These are phyloP conservation scores for Crithidia mellificae DNA, from an alignment of 208 protist genomes.

Conservation along the genomic window DNA sequence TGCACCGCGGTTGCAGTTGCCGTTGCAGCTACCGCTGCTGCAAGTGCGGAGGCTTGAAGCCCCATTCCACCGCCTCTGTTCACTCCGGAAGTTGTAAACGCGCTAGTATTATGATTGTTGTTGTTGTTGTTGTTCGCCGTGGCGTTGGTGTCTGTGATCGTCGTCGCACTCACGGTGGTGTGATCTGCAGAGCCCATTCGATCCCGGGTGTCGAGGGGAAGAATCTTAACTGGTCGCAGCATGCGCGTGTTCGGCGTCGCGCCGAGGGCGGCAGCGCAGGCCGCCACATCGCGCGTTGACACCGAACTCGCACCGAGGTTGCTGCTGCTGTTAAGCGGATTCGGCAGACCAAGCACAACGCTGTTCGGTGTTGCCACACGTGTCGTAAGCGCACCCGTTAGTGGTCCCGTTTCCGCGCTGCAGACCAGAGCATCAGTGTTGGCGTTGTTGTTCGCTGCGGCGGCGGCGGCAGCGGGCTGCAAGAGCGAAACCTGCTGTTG, in stretches of 20 bases:
- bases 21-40: background rate
- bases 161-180: background rate
- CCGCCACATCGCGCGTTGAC: constrained; percentile 1
- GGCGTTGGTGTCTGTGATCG: background rate
- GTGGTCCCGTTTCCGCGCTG: too few species aligned
- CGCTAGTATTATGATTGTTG: too few species aligned
- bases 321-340: too few species aligned
- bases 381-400: too few species aligned
- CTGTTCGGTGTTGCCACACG: too few species aligned
- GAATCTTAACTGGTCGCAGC: constrained; percentile 7
- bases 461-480: too few species aligned
- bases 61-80: background rate
- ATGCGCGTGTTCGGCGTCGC: constrained; percentile 1
- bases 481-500: too few species aligned
- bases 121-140: background rate
- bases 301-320: background rate
- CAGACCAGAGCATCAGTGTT: too few species aligned
- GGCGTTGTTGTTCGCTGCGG: too few species aligned
- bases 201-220: background rate
- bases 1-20: background rate
- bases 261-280: background rate
- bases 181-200: too few species aligned
- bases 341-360: too few species aligned
- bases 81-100: background rate
- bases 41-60: background rate